Evolutionary conservation across 305 asterid species (phyloP), one percentile per base, ranked within the genome.

Genomic region (Solanum hybrid): DNA sequence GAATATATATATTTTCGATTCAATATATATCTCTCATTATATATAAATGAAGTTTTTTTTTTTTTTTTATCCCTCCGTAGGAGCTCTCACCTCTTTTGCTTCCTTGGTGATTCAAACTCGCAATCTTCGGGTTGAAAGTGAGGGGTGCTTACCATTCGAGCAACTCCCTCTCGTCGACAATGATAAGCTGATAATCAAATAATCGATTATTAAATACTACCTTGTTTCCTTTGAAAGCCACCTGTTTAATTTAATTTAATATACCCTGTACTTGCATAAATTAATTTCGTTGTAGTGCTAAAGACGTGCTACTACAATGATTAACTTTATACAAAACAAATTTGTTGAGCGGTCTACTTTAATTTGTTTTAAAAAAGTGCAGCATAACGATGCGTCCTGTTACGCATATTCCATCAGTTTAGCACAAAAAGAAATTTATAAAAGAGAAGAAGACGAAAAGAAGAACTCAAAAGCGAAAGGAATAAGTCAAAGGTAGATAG

Each of bases 91-190:
- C 7, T 0, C 3, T 14, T 45, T 45, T 45, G 17, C 7, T 45
- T 3, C 1, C 3, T 45, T 2, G 19, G 19, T 45, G 19, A 45
- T 0, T 45, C 60, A 0, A 45, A 14, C 60, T 45, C 19, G 7
- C 0, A 45, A 14, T 0, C 3, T 45, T 45, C 19, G 7, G 0
- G 0, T 45, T 45, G 60, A 0, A 45, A 45, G 60, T 45, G 60
- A 45, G 6, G 7, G 7, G 2, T 0, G 7, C 3, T 45, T 45
- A 45, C 60, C 60, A 45, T 45, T 0, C 19, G 0, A 45, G 0
- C 60, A 45, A 13, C 60, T 45, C 19, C 1, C 60, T 45, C 19
- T 45, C 19, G 7, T 13, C 0, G 26, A 66, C 8, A 22, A 56
- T 12, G 31, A 24, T 2, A 24, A 69, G 1, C 77, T 71, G 4